These are phyloP conservation scores for Filobasidium uniguttulatum DNA, from an alignment of 1,284 basidiomycete species.

Conservation along the genomic window DNA sequence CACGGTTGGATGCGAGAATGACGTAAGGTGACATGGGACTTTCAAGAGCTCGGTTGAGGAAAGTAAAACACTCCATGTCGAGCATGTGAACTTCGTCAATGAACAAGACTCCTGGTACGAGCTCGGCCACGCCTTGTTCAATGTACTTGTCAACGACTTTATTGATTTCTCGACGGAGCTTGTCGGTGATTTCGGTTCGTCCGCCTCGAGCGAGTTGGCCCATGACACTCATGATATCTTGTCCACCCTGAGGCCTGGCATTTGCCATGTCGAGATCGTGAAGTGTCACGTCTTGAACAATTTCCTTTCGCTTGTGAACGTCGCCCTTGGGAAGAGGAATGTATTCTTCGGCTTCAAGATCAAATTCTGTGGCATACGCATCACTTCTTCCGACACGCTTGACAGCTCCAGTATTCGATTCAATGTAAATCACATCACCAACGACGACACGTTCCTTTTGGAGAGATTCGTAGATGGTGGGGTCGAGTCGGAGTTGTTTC, in stretches of 20 bases:
- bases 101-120: constrained; percentile 94
- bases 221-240: constrained; percentile 99
- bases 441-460: constrained; percentile 94
- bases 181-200: constrained; percentile 92
- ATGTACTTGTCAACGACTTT: constrained; percentile 97
- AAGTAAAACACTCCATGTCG: constrained; percentile 98
- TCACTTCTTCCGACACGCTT: constrained; percentile 97
- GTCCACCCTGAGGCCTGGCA: constrained; percentile 73
- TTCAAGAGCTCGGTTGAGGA: constrained; percentile 89
- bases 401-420: constrained; percentile 85
- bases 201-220: constrained; percentile 89
- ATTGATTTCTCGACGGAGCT: constrained; percentile 88
- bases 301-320: constrained; percentile 92
- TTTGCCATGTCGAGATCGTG: constrained; percentile 96
- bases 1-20: constrained; percentile 90
- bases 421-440: constrained; percentile 94
- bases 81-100: constrained; percentile 99
- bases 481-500: constrained; percentile 88
- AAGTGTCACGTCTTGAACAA: constrained; percentile 92
- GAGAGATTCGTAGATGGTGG: constrained; percentile 91
- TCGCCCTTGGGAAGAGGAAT: constrained; percentile 96
- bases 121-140: constrained; percentile 93
- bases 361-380: constrained; percentile 96
- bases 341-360: constrained; percentile 95
- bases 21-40: constrained; percentile 95